Base-by-base conservation (phyloP, 495 filamentous ascomycete species). In the Daldinia concentrica region DNA sequence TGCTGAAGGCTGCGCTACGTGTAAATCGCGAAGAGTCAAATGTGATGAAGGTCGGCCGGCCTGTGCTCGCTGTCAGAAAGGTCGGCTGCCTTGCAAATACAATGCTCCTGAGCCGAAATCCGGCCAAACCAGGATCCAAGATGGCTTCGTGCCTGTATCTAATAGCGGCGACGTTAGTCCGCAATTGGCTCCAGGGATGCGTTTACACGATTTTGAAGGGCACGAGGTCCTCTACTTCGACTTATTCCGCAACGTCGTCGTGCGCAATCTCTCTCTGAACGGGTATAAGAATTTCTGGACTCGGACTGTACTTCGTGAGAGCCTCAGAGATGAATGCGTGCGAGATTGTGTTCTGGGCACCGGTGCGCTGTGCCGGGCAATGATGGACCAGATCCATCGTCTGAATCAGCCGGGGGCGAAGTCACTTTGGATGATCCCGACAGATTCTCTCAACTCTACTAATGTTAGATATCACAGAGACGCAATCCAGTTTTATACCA, bases 11-110 rank as follows among this genome's bases (percentile, higher is more conserved):
- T 87, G 86, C 69, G 83, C 82, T 80, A 87, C 83, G 17, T 88
- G 86, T 69, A 80, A 85, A 12, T 77, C 86, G 12, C 79, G 85
- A 24, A 81, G 82, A 61, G 85, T 87, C 54, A 86, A 85, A 71
- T 88, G 86, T 74, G 86, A 87, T 59, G 82, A 85, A 74, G 68
- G 45, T 6, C 79, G 76, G 0, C 85, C 86, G n/a, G 52, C 78
- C 6, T 88, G 85, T 74, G 65, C 72, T 8, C 74, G 58, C 19
- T 88, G 85, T 74, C 72, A 83, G 39, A 85, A 80, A 56, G 80
- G 37, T 12, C 22, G 48, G 48, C 19, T 66, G 27, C 48, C 62
- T 6, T 71, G 68, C 56, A 34, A 56, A 36, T 66, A 71, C 45
- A 34, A 22, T 17, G 24, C 24, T 26, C 24, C 24, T 26, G 24